Evolutionary conservation across 208 protist genomes (phyloP).

Genomic region (Spironucleus salmonicida): DNA sequence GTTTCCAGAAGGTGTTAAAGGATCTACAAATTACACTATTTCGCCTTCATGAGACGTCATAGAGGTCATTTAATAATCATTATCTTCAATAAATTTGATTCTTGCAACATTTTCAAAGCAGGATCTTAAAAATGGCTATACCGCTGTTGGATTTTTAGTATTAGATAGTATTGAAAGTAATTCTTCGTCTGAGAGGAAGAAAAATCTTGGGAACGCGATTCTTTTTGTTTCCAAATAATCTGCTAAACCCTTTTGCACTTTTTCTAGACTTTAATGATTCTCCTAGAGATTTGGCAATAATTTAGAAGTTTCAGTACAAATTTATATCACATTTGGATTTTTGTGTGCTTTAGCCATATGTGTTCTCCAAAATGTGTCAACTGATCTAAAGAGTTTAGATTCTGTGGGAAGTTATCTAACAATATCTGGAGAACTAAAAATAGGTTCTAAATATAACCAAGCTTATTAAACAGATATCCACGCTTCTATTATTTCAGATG

Average conservation of each 20-base stretch:
- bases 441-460: constrained; percentile 51
- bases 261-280: constrained; percentile 65
- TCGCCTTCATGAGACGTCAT: constrained; percentile 82
- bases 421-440: constrained; percentile 66
- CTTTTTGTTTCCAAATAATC: constrained; percentile 85
- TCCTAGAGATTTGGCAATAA: constrained; percentile 59
- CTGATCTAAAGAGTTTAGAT: constrained; percentile 67
- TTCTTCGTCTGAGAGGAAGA: constrained; percentile 88
- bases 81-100: constrained; percentile 49
- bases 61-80: constrained; percentile 66
- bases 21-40: constrained; percentile 68
- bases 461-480: constrained; percentile 43
- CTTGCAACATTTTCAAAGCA: constrained; percentile 74
- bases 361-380: constrained; percentile 65
- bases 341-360: constrained; percentile 63
- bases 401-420: constrained; percentile 79
- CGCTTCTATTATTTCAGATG: constrained; percentile 53
- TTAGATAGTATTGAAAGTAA: constrained; percentile 78
- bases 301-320: constrained; percentile 44
- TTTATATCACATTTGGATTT: constrained; percentile 61
- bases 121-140: constrained; percentile 81
- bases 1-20: constrained; percentile 70
- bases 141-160: constrained; percentile 70
- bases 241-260: constrained; percentile 77
- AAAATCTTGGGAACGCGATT: constrained; percentile 82